Evolutionary conservation across 495 filamentous ascomycete genomes (phyloP).

Genomic region (Astrothelium subdiscretum): DNA sequence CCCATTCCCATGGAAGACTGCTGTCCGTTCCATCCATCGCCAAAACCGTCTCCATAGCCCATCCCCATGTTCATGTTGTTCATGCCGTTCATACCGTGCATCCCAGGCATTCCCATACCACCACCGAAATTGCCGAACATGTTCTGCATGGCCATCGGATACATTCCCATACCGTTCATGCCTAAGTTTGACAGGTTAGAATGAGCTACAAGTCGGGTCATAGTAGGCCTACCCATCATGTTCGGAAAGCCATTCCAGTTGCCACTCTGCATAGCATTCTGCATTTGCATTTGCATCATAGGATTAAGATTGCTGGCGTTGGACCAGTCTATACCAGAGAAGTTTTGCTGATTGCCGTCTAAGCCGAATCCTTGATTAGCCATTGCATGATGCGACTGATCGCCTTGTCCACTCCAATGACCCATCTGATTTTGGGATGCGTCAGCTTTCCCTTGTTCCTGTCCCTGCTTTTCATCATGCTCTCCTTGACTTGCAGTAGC

Average conservation of each 20-base stretch:
- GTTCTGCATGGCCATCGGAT: slow-evolving; percentile 76
- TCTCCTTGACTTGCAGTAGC: slow-evolving; percentile 1
- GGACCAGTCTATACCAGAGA: slow-evolving; percentile 55
- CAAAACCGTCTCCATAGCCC: slow-evolving; percentile 7
- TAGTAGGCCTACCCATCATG: slow-evolving; percentile 68
- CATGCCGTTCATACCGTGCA: slow-evolving; percentile 31
- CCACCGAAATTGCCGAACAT: slow-evolving; percentile 78
- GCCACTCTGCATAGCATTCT: slow-evolving; percentile 56
- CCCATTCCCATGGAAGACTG: slow-evolving; percentile 54
- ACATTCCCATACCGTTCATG: slow-evolving; percentile 75
- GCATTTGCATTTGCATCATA: slow-evolving; percentile 62
- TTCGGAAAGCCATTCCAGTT: slow-evolving; percentile 52
- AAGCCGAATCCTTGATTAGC: slow-evolving; percentile 33
- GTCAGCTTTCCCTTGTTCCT: not conserved
- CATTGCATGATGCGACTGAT: slow-evolving; percentile 19
- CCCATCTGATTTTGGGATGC: slow-evolving; percentile 14
- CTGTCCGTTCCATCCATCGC: slow-evolving; percentile 46
- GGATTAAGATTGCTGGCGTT: slow-evolving; percentile 55
- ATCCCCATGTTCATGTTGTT: slow-evolving; percentile 69
- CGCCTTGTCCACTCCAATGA: not conserved
- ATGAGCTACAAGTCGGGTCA: not conserved
- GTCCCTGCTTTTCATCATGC: slow-evolving; percentile 5
- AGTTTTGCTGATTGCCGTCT: slow-evolving; percentile 40
- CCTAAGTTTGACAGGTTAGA: slow-evolving; percentile 31
- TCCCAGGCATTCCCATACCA: slow-evolving; percentile 68